Conservation (phyloP, 2,329 filamentous ascomycete genomes). For the Curvularia lunata region DNA sequence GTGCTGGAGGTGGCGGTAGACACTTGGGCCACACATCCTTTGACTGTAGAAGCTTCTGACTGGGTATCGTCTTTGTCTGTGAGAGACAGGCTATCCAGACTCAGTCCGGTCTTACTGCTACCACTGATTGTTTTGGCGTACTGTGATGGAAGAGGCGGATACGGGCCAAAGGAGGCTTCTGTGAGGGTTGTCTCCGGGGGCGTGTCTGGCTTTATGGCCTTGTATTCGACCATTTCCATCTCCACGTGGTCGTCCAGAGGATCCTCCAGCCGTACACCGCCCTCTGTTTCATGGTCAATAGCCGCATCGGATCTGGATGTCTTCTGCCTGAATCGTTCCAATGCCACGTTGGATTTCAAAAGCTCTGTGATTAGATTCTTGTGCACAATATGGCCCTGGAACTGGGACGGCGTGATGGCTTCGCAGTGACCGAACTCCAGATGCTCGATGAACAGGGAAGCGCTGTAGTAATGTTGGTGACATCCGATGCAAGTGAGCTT, state of each 20-base stretch:
- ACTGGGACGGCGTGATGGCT: conserved; percentile 51
- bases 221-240: conserved; percentile 25
- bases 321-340: conserved; percentile 39
- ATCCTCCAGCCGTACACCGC: conserved; percentile 31
- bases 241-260: conserved; percentile 27
- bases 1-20: conserved; percentile 8
- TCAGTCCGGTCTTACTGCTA: conserved; percentile 14
- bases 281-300: conserved; percentile 37
- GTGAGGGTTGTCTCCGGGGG: conserved; percentile 6
- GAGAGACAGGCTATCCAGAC: conserved; percentile 27
- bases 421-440: conserved; percentile 61
- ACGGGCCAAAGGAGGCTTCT: conserved; percentile 12
- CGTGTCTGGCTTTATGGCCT: conserved; percentile 35
- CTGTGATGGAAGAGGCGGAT: conserved; percentile 32
- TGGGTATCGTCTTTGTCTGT: conserved; percentile 1
- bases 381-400: conserved; percentile 58
- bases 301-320: conserved; percentile 36
- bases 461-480: conserved; percentile 54
- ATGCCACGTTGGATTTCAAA: conserved; percentile 24
- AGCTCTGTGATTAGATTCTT: conserved; percentile 55
- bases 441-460: conserved; percentile 59
- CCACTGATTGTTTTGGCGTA: not conserved
- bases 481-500: conserved; percentile 62
- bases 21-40: conserved; percentile 5
- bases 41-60: conserved; percentile 16